Base-by-base conservation (phyloP, 2,329 filamentous ascomycete species). In the Pyricularia pennisetigena region DNA sequence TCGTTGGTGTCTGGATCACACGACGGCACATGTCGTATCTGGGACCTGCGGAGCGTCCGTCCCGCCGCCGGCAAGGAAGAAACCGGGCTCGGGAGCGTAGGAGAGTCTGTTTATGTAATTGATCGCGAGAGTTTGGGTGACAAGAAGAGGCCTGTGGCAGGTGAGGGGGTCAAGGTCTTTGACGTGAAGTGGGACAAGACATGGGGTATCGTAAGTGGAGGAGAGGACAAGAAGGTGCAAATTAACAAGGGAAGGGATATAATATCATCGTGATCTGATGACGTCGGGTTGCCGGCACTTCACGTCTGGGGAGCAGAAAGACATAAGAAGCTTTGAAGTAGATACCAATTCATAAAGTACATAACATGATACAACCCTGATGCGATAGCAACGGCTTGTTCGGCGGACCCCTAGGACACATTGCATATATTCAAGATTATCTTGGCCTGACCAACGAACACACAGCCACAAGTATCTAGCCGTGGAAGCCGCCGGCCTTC, bases 141-240 rank as follows among this genome's bases (percentile, higher is more conserved):
- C 70, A 87, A 86, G 76, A 87, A 88, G 74, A 86, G 85, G 75
- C 84, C 83, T 20, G 82, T 88, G 59, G 89, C 88, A 8, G 94
- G 94, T 1, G 92, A 95, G 69, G 93, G 93, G 28, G 87, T 90
- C 70, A 98, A 98, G 85, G 93, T 99, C 65, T 92, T 98, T 78
- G 86, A 88, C 41, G 91, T 98, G 5, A 86, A 83, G 69, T 99
- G 95, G 95, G 92, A 97, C 78, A 82, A 84, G 76, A 86, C 88
- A 7, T 88, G 96, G 75, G 96, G 95, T 1, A 94, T 99, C 76
- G 90, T 97, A 63, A 96, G 92, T 74, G 93, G 84, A 62, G 93
- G 94, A 20, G 94, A 98, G 84, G 95, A 99, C 76, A 97, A 95
- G 82, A 89, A 87, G 81, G 89, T 99, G 74, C 95, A 99, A 82